Evolutionary conservation across 345 rosid genomes (phyloP), one percentile per base, ranked within the genome.

Genomic region (Eucalyptus erythrocorys): DNA sequence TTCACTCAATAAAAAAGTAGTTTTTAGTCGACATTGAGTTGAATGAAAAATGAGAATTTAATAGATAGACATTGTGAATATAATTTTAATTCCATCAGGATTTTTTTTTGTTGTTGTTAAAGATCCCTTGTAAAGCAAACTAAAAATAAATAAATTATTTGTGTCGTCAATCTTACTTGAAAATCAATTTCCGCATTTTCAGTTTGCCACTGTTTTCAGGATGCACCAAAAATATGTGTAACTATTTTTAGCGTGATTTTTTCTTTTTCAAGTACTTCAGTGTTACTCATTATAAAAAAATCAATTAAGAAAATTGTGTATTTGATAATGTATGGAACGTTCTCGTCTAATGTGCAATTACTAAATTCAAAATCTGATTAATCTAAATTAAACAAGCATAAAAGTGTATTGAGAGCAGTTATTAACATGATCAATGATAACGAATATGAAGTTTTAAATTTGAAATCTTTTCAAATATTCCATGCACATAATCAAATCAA

Each of bases 131-230:
- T 34, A n/a, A 64, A n/a, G n/a, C 19, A 64, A 64, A 30, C 15
- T 0, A 64, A 30, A 32, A 7, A 0, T 7, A n/a, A 64, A 0
- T 14, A n/a, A 64, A 64, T n/a, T n/a, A 64, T 14, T n/a, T n/a
- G 0, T 1, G 76, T 64, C 17, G 37, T 14, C 40, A 64, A n/a
- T 64, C 37, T 64, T n/a, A 64, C 34, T 64, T 15, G 40, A 64
- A 64, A 64, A 64, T 64, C 76, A 64, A n/a, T 64, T 15, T 64
- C 34, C 34, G 1, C 76, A 64, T 64, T 64, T 64, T 64, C 76
- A 64, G 76, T 64, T 64, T 64, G 76, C 34, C 37, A n/a, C 10
- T 64, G 21, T 7, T 64, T 64, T n/a, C 76, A n/a, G 37, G 5
- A 64, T 14, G 19, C 16, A n/a, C 76, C 37, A 30, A 64, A 64